Evolutionary conservation across 306 rosid genomes (phyloP), one percentile per base, ranked within the genome.

Genomic region (Vigna radiata): DNA sequence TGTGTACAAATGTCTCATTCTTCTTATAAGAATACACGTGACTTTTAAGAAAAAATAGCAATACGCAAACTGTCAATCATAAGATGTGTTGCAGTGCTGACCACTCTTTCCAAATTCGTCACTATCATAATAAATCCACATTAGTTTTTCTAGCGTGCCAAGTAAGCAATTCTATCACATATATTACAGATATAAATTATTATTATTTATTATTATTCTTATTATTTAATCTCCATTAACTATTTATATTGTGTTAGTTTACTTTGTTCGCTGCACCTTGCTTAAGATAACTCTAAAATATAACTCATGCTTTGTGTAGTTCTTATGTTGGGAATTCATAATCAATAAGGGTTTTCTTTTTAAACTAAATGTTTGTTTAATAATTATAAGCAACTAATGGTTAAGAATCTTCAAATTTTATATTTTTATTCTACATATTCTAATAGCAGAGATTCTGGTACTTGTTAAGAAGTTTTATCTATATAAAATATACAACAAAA

Each of bases 11-110:
- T 29, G 33, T 0, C 33, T 4, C 5, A 0, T 4, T 25, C 5
- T 4, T 29, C 0, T 29, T 29, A 29, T 29, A 29, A 29, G 33
- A 29, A 29, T 29, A 29, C 27, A 25, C 37, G 1, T 33, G 37
- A 33, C 7, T 5, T 37, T 37, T 25, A 25, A 55, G 25, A 23
- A 7, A 73, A 41, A 52, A 39, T 14, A 72, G n/a, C 36, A 73
- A 73, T 49, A 56, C 77, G 44, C 39, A 56, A 72, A 72, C 46
- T 17, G 15, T n/a, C 16, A 53, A 19, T 21, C 39, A 8, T 37
- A 46, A 19, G 8, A 71, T 31, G 62, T 70, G 39, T 13, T 58
- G 64, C 17, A 23, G 77, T 58, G 58, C 46, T 58, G 54, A 33
- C 36, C 64, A 58, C 17, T 12, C 21, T 19, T 33, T 61, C 39